Base-by-base conservation (phyloP, 192 early-diverging fungal species). In the Cladochytrium replicatum region DNA sequence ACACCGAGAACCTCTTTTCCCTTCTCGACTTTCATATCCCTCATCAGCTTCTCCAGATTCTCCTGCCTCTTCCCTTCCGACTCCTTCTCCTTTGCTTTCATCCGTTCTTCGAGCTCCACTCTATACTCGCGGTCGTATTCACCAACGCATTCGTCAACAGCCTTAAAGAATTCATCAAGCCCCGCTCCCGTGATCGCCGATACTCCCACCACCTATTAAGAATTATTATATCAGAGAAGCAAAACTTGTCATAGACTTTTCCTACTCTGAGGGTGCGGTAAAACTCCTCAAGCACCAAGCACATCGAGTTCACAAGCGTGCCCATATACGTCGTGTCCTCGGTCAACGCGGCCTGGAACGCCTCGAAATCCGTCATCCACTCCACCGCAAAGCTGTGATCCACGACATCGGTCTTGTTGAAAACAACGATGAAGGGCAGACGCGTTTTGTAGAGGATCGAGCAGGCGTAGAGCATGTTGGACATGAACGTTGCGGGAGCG, bases 391-490 rank as follows among this genome's bases (percentile, higher is more conserved):
- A 94, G 30, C 81, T 82, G 50, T 92, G 88, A 13, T 78, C 73
- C 29, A 87, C 85, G 9, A 98, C 88, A 61, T 98, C 91, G 2
- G 83, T 86, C 61, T 98, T 98, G 73, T 92, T 94, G 69, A 98
- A 98, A 2, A 87, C 87, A 32, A 98, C 67, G 27, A 98, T 72
- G 50, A 98, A 96, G 19, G 94, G 94, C 23, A 98, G 67, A 61
- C 88, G 87, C 27, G 94, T 98, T 60, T 95, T 95, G 78, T 98
- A 98, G 29, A 98, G 76, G 60, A 98, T 98, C 41, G 75, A 83
- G 64, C 89, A 89, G 25, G 94, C 94, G 64, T 98, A 98, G 46
- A 98, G 72, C 92, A 98, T 95, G 68, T 98, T 98, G 54, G 84
- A 86, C 91, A 98, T 94, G 63, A 98, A 98, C 1, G 94, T 98